Evolutionary conservation across 73 alveolate genomes (phyloP), one percentile per base, ranked within the genome.

Genomic region (Paramecium primaurelia): DNA sequence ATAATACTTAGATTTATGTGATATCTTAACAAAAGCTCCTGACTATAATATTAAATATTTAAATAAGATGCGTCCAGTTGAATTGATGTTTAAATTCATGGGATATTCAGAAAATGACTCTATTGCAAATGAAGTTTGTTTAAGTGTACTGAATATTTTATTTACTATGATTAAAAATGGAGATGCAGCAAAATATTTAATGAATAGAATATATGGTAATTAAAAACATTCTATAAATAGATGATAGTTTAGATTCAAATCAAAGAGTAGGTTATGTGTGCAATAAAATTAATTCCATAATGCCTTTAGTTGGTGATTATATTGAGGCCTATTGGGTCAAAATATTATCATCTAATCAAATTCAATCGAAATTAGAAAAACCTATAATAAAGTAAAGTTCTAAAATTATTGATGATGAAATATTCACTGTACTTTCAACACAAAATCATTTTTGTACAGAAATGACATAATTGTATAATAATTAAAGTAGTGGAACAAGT

Each of bases 401-500:
- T 38, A 42, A 75, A 38, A 75, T 75, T 38, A 38, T 75, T 8
- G 59, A 75, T 38, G 59, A 75, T 38, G 68, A 36, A 75, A 38
- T 75, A 12, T 75, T 34, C 12, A 38, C 60, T 6, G 36, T 75
- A 12, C 59, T 75, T 7, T 75, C 69, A 34, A 75, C 60, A 6
- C 9, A 42, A 36, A 26, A 3, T n/a, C 58, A 38, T 30, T 42
- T 75, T 34, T 22, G 60, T 42, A 75, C 38, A 16, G 58, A 36
- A 37, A 36, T 75, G 64, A 75, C 88, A 6, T 38, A 38, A 16
- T 38, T 75, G 7, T 87, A 87, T 30, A 58, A 75, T 37, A 64
- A 75, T 10, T 58, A 77, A 45, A 64, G 42, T 28, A 64, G 88
- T 87, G 93, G 93, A 1, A 87, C 86, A 6, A 87, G 93, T 68